phyloP scores from a whole-genome alignment of 768 basidiomycete genomes.

The Megacollybia marginata region DNA sequence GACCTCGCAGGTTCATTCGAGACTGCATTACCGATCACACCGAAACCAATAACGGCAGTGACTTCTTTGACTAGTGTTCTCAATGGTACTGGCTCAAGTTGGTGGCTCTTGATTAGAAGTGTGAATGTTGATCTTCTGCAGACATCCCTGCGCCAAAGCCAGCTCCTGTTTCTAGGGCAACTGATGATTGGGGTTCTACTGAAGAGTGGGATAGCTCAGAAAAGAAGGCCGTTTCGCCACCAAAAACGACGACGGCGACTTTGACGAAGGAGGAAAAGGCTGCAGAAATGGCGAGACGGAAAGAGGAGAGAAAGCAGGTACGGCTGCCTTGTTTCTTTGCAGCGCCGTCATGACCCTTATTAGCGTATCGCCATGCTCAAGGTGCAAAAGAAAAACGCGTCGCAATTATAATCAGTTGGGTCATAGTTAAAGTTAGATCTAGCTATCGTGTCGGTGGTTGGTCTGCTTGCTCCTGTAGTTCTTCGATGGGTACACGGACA shows the following conservation, averaged over 20 bases:
- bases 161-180: background rate
- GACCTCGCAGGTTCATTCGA: constrained; percentile 63
- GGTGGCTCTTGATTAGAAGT: background rate
- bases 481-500: constrained; percentile 70
- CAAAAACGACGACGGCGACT: constrained; percentile 23
- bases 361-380: constrained; percentile 76
- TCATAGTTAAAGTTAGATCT: background rate
- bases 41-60: constrained; percentile 5
- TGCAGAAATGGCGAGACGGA: constrained; percentile 83
- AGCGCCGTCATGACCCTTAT: background rate
- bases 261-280: constrained; percentile 90
- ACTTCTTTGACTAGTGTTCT: constrained; percentile 14
- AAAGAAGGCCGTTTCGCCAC: constrained; percentile 8
- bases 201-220: constrained; percentile 11
- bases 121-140: no score
- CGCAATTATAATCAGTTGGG: constrained; percentile 5
- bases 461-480: constrained; percentile 33
- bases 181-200: constrained; percentile 10
- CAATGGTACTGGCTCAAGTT: background rate
- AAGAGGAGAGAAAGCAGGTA: constrained; percentile 90
- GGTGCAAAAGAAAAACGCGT: constrained; percentile 63
- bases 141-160: no score
- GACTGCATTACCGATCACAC: constrained; percentile 30
- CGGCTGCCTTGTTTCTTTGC: constrained; percentile 12
- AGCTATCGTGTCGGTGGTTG: constrained; percentile 5